Percentiles rank a stretch among this genome's conserved stretches.
These are phyloP conservation scores for Physocladia obscura DNA, from an alignment of 192 early-diverging fungal genomes.

Conservation along the genomic window DNA sequence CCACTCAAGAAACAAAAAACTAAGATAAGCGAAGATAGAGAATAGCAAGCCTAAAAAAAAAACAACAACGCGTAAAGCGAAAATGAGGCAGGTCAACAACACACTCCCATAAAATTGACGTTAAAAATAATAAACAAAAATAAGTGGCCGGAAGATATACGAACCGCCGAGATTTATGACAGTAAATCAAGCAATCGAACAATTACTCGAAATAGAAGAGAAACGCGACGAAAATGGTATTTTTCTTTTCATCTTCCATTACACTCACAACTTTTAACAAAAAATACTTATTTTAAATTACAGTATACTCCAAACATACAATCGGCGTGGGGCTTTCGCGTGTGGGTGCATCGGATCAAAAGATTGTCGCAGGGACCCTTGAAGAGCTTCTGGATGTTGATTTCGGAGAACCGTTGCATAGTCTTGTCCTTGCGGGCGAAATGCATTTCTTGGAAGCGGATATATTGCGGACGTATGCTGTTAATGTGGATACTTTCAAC, in stretches of 20 bases:
- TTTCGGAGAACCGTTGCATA: slow-evolving; percentile 94
- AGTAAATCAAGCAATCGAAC: slow-evolving; percentile 86
- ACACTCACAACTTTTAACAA: not conserved
- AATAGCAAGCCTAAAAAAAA: too few species aligned
- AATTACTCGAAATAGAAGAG: slow-evolving; percentile 91
- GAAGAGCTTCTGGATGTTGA: slow-evolving; percentile 78
- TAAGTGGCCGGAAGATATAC: slow-evolving; percentile 83
- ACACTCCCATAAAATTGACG: too few species aligned
- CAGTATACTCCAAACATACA: slow-evolving; percentile 74
- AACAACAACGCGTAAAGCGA: too few species aligned
- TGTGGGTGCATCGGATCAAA: slow-evolving; percentile 79
- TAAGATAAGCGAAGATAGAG: too few species aligned
- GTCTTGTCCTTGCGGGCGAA: slow-evolving; percentile 83
- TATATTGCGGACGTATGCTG: slow-evolving; percentile 74
- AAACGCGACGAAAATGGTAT: slow-evolving; percentile 62
- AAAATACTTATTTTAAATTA: not conserved
- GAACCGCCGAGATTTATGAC: slow-evolving; percentile 99
- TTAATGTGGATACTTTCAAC: slow-evolving; percentile 49
- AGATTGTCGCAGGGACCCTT: slow-evolving; percentile 85
- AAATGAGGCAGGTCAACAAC: too few species aligned
- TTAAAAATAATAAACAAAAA: not conserved
- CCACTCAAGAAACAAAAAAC: too few species aligned
- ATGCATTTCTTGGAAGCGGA: slow-evolving; percentile 95
- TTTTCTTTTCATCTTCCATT: not conserved
- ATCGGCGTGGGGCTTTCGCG: slow-evolving; percentile 91